A percentile compares a stretch with the other conserved stretches of the same genome.
Evolutionary conservation across 371 early-diverging fungal genomes (phyloP).

Genomic region (Syncephalastrum sp.): DNA sequence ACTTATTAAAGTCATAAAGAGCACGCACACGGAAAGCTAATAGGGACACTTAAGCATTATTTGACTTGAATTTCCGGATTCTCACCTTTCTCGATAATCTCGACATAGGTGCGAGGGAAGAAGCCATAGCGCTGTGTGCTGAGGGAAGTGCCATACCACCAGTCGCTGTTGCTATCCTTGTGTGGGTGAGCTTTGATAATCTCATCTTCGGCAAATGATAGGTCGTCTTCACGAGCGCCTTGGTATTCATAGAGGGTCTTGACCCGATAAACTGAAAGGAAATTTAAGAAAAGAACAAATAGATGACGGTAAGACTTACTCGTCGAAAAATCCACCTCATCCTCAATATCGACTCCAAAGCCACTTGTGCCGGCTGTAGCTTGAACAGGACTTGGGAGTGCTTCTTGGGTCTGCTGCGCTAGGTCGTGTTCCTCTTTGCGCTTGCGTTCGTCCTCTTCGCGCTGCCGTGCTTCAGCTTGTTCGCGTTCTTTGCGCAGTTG

Average conservation of each 20-base stretch:
- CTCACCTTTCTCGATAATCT: conserved; percentile 45
- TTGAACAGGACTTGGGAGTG: conserved; percentile 10
- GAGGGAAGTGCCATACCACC: conserved; percentile 48
- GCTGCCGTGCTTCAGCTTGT: conserved; percentile 11
- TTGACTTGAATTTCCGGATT: background rate
- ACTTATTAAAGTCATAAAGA: conserved; percentile 41
- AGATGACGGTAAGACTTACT: conserved; percentile 21
- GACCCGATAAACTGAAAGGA: conserved; percentile 39
- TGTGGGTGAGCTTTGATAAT: conserved; percentile 53
- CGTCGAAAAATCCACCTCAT: conserved; percentile 47
- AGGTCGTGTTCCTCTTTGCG: too few relatives aligned
- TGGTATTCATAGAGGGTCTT: conserved; percentile 47
- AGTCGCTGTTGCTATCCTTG: conserved; percentile 46
- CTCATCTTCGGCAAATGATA: conserved; percentile 44
- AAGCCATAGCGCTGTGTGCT: conserved; percentile 34
- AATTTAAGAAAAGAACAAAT: background rate
- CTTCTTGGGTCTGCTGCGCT: background rate
- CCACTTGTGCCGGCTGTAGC: conserved; percentile 45
- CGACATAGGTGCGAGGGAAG: conserved; percentile 48
- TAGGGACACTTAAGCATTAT: background rate
- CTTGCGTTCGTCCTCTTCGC: conserved; percentile 9
- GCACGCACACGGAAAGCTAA: conserved; percentile 46
- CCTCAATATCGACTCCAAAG: conserved; percentile 45
- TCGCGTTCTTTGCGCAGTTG: conserved; percentile 2
- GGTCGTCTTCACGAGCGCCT: conserved; percentile 48